A percentile compares a stretch with the other conserved stretches of the same genome.
These are phyloP conservation scores for Thielaviopsis euricoi DNA, from an alignment of 2,329 filamentous ascomycete species.

Conservation along the genomic window DNA sequence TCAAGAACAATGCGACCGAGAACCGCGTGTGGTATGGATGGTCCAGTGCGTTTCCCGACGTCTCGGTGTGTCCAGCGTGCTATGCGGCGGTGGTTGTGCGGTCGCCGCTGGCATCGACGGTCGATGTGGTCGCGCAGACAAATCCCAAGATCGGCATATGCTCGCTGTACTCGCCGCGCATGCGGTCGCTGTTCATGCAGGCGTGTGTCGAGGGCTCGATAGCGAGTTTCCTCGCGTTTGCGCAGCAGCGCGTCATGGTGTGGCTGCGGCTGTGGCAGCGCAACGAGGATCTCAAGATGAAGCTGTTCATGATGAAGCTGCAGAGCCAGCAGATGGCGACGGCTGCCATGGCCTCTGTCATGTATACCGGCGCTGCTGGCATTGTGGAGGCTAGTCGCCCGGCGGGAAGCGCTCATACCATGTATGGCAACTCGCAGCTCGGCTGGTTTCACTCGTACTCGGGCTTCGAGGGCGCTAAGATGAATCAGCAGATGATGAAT, in stretches of 20 bases:
- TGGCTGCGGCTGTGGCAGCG: conserved; percentile 18
- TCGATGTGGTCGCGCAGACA: conserved; percentile 16
- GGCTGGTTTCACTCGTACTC: conserved; percentile 22
- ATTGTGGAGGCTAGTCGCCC: conserved; percentile 14
- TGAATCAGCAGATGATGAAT: conserved; percentile 19
- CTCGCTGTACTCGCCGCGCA: conserved; percentile 23
- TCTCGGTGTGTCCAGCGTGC: conserved; percentile 20
- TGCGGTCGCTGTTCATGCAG: conserved; percentile 21
- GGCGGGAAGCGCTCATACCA: conserved; percentile 17
- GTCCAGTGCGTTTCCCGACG: conserved; percentile 15
- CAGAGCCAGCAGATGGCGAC: conserved; percentile 14
- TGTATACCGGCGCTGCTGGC: conserved; percentile 20
- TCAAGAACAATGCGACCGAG: conserved; percentile 15
- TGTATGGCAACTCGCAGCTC: conserved; percentile 20
- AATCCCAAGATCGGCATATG: conserved; percentile 19
- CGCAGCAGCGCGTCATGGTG: conserved; percentile 16
- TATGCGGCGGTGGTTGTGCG: conserved; percentile 18
- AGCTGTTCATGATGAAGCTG: conserved; percentile 20
- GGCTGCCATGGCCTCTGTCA: conserved; percentile 16
- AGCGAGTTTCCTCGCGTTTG: conserved; percentile 17
- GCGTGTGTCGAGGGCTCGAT: conserved; percentile 17
- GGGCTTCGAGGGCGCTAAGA: conserved; percentile 20
- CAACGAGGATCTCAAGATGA: conserved; percentile 17
- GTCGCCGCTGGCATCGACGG: conserved; percentile 15
- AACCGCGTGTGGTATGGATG: conserved; percentile 22